phyloP scores from a whole-genome alignment of 2,329 filamentous ascomycete genomes.

The Stromatinia cepivora region DNA sequence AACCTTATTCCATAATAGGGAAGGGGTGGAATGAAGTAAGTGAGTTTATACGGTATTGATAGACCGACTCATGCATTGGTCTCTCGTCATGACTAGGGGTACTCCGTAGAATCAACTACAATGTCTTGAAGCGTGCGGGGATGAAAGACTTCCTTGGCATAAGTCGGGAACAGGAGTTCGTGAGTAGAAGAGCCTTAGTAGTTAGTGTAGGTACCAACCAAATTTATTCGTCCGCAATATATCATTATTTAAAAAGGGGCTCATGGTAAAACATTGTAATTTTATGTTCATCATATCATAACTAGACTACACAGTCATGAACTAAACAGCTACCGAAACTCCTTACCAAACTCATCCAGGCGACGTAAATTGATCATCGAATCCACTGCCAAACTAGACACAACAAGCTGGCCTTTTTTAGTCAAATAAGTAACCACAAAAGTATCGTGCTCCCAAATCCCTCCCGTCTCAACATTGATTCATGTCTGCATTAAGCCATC shows the following conservation, averaged over 20 bases:
- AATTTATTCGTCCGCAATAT: not conserved
- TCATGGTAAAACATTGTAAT: not conserved
- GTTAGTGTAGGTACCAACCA: not conserved
- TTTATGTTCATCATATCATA: constrained; percentile 23
- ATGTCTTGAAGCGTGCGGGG: not conserved
- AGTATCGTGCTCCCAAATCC: not conserved
- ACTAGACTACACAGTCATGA: not conserved
- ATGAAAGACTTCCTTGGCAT: not conserved
- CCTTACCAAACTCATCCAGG: not conserved
- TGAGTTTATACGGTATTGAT: not conserved
- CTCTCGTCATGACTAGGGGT: not conserved
- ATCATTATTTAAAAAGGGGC: not conserved
- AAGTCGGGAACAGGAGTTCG: not conserved
- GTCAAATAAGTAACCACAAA: not conserved
- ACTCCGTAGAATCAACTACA: not conserved
- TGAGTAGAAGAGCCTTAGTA: not conserved
- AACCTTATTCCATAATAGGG: too few relatives aligned
- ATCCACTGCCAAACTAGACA: not conserved
- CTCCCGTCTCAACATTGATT: not conserved
- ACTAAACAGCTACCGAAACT: constrained; percentile 5
- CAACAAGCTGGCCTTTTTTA: not conserved
- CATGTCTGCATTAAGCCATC: constrained; percentile 19
- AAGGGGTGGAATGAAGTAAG: too few relatives aligned
- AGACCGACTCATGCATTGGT: not conserved
- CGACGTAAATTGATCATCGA: not conserved